Conservation (phyloP, 1,139 yeast genomes). For the Pichia sp. region DNA sequence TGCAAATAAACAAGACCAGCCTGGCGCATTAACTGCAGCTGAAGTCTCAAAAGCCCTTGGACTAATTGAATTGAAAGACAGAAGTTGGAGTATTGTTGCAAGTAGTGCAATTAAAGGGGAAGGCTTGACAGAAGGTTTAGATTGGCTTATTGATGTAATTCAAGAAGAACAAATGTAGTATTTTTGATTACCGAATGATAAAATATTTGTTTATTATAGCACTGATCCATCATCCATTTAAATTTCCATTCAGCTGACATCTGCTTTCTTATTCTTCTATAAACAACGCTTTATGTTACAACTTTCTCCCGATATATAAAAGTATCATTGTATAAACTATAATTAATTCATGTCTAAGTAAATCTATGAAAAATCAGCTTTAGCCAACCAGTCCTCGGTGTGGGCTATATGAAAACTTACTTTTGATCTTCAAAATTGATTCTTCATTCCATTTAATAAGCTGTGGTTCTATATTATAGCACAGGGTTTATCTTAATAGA, state of each 20-base stretch:
- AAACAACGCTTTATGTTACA: neutral
- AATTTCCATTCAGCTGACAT: neutral
- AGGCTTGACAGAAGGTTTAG: conserved; percentile 92
- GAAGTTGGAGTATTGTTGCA: conserved; percentile 97
- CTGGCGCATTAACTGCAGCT: conserved; percentile 91
- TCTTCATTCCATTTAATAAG: no score
- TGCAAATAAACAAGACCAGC: conserved; percentile 96
- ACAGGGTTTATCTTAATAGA: no score
- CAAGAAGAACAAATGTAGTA: conserved; percentile 73
- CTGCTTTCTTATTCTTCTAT: neutral
- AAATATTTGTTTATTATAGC: neutral
- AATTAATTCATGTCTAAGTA: neutral
- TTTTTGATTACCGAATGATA: neutral
- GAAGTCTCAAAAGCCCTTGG: conserved; percentile 87
- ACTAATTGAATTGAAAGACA: conserved; percentile 81
- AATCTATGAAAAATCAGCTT: neutral
- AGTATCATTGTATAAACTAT: neutral
- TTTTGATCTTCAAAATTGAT: no score
- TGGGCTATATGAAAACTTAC: neutral
- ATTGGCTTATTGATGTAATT: conserved; percentile 94
- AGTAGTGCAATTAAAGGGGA: conserved; percentile 95
- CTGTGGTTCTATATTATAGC: no score
- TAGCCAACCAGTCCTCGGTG: neutral
- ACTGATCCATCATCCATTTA: neutral
- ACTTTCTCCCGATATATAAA: neutral